phyloP scores from a whole-genome alignment of 176 grass and related monocot genomes.

The Oryza punctata region DNA sequence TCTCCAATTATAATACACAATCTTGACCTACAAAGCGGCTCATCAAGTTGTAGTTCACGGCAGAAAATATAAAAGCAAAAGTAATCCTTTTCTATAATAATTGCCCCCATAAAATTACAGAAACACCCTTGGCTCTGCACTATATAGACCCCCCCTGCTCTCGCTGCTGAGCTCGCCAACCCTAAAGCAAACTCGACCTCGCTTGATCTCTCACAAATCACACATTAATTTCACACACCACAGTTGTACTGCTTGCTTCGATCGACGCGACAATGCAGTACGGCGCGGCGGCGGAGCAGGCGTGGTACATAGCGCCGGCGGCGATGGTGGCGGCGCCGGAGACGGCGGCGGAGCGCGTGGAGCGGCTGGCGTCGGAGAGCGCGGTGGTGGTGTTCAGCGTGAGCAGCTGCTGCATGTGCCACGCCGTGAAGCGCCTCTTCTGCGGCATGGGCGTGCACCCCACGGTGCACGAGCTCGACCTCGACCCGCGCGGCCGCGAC shows the following conservation, averaged over 20 bases:
- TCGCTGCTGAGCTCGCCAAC: conserved; percentile 31
- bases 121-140: conserved; percentile 32
- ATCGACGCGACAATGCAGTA: conserved; percentile 68
- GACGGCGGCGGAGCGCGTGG: conserved; percentile 73
- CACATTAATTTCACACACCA: background rate
- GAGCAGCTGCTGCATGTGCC: conserved; percentile 99
- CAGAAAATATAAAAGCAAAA: background rate
- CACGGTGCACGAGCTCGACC: conserved; percentile 89
- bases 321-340: conserved; percentile 14
- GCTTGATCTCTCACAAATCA: conserved; percentile 29
- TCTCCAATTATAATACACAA: background rate
- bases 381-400: conserved; percentile 98
- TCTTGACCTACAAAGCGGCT: background rate
- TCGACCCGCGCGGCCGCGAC: conserved; percentile 69
- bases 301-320: conserved; percentile 61
- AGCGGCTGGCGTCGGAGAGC: conserved; percentile 86
- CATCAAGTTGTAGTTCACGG: background rate
- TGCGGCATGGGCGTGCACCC: conserved; percentile 97
- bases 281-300: conserved; percentile 71
- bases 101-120: conserved; percentile 2
- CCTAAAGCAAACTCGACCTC: conserved; percentile 30
- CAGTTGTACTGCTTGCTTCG: no score
- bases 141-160: conserved; percentile 57
- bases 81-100: background rate
- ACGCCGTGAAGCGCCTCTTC: conserved; percentile 98